phyloP scores from a whole-genome alignment of 2,329 filamentous ascomycete genomes.

The Trichoderma sp. region DNA sequence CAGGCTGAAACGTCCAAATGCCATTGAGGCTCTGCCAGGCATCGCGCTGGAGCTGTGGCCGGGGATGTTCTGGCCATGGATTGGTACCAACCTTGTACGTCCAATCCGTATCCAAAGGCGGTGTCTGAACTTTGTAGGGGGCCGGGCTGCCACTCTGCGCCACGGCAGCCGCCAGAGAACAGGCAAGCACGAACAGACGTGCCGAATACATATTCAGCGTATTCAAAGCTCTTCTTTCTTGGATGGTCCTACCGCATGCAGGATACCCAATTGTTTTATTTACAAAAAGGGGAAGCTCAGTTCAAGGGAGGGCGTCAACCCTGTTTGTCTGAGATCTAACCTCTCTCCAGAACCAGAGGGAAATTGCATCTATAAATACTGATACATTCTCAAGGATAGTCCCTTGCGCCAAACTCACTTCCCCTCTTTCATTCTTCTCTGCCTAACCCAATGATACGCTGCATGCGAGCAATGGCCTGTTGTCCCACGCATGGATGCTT shows the following conservation, averaged over 20 bases:
- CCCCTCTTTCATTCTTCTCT: not conserved
- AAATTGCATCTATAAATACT: not conserved
- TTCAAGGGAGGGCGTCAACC: not conserved
- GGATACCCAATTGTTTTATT: not conserved
- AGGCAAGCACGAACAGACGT: not conserved
- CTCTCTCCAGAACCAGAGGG: not conserved
- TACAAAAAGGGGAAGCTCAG: not conserved
- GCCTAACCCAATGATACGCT: constrained; percentile 5
- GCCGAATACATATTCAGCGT: not conserved
- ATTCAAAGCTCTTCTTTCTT: not conserved
- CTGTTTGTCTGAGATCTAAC: not conserved
- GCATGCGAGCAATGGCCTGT: constrained; percentile 8
- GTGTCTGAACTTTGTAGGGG: constrained; percentile 41
- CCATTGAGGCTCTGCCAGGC: constrained; percentile 60
- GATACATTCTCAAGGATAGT: not conserved
- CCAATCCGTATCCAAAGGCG: constrained; percentile 53
- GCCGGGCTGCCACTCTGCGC: constrained; percentile 18
- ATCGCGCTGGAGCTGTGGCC: constrained; percentile 56
- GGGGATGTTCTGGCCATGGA: constrained; percentile 60
- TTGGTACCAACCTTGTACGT: constrained; percentile 53
- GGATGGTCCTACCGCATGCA: not conserved
- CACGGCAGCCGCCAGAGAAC: not conserved
- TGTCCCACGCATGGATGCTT: not conserved
- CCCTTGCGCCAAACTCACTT: not conserved
- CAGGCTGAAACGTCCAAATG: constrained; percentile 55